phyloP scores from a whole-genome alignment of 305 asterid genomes.

The Fraxinus sp. region DNA sequence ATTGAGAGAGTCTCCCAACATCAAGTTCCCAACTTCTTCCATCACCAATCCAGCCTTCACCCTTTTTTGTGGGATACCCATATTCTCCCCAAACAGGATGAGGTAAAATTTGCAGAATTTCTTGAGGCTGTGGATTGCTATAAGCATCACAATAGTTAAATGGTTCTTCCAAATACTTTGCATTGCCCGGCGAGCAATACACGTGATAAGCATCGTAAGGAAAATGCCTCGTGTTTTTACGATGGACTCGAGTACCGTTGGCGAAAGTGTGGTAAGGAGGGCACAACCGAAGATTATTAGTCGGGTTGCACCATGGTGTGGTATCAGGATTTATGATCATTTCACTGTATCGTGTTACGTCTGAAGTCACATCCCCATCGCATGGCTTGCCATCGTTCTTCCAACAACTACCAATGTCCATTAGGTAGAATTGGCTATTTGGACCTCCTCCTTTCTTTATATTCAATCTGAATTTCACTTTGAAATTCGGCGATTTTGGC shows the following conservation, averaged over 20 bases:
- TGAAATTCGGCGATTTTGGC: constrained; percentile 54
- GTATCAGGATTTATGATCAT: constrained; percentile 51
- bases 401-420: constrained; percentile 68
- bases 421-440: constrained; percentile 49
- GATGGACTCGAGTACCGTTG: constrained; percentile 49
- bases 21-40: constrained; percentile 59
- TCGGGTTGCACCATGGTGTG: constrained; percentile 41
- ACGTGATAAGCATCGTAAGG: constrained; percentile 55
- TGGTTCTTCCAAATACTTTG: constrained; percentile 35
- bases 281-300: constrained; percentile 26
- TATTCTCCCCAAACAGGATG: constrained; percentile 55
- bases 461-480: constrained; percentile 52
- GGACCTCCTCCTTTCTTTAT: constrained; percentile 52
- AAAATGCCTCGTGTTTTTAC: constrained; percentile 28
- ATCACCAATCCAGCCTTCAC: constrained; percentile 64
- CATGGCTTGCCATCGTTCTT: constrained; percentile 53
- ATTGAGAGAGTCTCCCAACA: constrained; percentile 52
- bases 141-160: constrained; percentile 40
- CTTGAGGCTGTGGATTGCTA: constrained; percentile 62
- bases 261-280: constrained; percentile 58
- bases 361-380: constrained; percentile 50
- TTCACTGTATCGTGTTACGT: constrained; percentile 50
- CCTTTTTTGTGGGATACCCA: constrained; percentile 48
- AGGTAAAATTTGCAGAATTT: constrained; percentile 49
- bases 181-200: constrained; percentile 58